Evolutionary conservation across 352 stramenopile genomes (phyloP).

Genomic region (Globisporangium uncinulatum): DNA sequence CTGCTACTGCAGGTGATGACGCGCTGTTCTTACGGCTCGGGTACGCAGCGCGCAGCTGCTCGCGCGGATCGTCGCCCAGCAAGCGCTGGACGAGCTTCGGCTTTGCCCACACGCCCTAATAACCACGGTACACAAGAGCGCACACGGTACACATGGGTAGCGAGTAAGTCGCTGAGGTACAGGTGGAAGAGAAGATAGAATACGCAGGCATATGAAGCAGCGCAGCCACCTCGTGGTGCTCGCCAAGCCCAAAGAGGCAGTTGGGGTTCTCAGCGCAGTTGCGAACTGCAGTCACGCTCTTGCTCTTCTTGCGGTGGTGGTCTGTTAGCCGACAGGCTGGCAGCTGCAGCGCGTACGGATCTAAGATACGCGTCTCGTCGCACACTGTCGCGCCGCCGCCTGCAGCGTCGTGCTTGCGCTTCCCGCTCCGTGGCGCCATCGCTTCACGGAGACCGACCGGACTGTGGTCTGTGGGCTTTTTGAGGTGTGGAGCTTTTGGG

Average conservation of each 20-base stretch:
- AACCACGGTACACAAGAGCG: neutral
- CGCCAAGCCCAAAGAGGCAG: conserved; percentile 79
- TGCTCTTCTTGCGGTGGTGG: conserved; percentile 55
- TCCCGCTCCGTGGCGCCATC: conserved; percentile 37
- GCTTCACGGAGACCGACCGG: neutral
- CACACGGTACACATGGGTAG: no score
- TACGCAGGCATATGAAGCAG: neutral
- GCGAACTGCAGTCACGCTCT: conserved; percentile 20
- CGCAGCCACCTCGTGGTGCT: conserved; percentile 46
- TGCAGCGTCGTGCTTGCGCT: conserved; percentile 31
- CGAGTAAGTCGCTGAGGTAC: neutral
- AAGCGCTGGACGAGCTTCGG: conserved; percentile 43
- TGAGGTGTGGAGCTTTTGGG: no score
- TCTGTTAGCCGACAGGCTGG: conserved; percentile 46
- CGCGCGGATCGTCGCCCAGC: conserved; percentile 66
- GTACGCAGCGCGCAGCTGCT: conserved; percentile 29
- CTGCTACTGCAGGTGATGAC: neutral
- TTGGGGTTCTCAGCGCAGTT: conserved; percentile 86
- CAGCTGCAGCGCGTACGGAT: conserved; percentile 50
- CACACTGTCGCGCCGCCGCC: conserved; percentile 9
- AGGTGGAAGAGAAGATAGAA: neutral
- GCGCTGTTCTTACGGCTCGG: conserved; percentile 9
- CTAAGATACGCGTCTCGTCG: conserved; percentile 29
- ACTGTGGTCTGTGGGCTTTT: no score
- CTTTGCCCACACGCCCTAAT: conserved; percentile 62